Conservation (phyloP, 2,329 filamentous ascomycete genomes). For the Sclerotinia borealis region DNA sequence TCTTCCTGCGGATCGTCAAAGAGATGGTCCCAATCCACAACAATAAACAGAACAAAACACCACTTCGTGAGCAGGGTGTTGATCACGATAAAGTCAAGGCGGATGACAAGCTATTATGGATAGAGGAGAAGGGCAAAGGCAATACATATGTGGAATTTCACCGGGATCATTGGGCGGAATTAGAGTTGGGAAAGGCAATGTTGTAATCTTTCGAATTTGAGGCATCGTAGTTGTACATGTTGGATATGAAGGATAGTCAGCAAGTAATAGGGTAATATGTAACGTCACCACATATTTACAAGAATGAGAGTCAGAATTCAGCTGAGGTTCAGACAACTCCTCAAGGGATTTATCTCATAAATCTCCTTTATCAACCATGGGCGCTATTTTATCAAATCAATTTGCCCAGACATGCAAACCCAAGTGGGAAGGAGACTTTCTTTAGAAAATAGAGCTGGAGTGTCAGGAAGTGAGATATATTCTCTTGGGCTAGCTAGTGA, state of each 20-base stretch:
- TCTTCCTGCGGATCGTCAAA: conserved; percentile 61
- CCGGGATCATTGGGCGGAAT: conserved; percentile 49
- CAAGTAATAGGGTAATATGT: neutral
- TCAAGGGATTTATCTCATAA: too few species aligned
- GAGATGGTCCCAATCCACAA: conserved; percentile 61
- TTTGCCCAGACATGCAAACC: too few species aligned
- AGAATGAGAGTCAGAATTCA: neutral
- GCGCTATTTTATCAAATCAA: too few species aligned
- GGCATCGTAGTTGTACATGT: neutral
- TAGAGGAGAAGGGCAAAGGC: conserved; percentile 49
- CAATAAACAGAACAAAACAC: conserved; percentile 75
- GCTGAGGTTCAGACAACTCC: neutral
- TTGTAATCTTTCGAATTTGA: conserved; percentile 32
- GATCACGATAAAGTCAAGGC: conserved; percentile 45
- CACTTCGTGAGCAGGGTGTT: conserved; percentile 60
- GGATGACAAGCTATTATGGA: conserved; percentile 45
- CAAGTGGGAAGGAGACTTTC: too few species aligned
- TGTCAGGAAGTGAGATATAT: too few species aligned
- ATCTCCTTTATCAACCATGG: too few species aligned
- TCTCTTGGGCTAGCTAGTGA: too few species aligned
- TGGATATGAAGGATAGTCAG: neutral
- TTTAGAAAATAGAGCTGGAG: too few species aligned
- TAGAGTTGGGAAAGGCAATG: conserved; percentile 41
- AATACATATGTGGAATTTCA: conserved; percentile 54
- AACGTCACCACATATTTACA: neutral